These are phyloP conservation scores for Thermothelomyces thermophilus DNA, from an alignment of 2,329 filamentous ascomycete genomes.

Conservation along the genomic window DNA sequence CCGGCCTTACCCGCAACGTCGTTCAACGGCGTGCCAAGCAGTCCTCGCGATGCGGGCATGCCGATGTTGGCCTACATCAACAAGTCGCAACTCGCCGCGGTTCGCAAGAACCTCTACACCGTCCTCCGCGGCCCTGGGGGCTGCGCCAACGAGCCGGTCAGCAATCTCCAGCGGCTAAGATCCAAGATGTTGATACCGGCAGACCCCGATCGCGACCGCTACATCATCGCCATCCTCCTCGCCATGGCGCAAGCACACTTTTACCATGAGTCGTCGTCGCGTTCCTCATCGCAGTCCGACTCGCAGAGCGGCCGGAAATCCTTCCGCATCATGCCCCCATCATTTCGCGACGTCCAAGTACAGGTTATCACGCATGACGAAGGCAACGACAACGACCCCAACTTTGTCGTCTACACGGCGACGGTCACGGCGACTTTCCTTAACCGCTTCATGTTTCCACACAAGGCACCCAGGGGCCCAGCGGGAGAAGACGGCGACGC, in stretches of 20 bases:
- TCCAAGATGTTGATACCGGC: constrained; percentile 42
- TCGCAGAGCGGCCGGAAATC: constrained; percentile 11
- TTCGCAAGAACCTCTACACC: constrained; percentile 43
- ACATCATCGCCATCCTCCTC: constrained; percentile 46
- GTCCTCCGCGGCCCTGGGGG: constrained; percentile 36
- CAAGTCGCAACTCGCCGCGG: constrained; percentile 39
- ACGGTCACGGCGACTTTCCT: constrained; percentile 44
- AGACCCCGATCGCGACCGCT: constrained; percentile 45
- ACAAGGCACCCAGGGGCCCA: constrained; percentile 30
- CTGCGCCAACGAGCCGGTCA: constrained; percentile 41
- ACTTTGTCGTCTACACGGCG: constrained; percentile 49
- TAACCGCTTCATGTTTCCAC: constrained; percentile 43
- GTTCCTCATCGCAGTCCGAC: constrained; percentile 22
- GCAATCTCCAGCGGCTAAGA: constrained; percentile 41
- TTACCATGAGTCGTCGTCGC: constrained; percentile 31
- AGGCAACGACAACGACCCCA: constrained; percentile 30
- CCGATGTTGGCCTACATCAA: constrained; percentile 44
- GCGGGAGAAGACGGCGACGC: constrained; percentile 24
- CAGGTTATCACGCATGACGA: constrained; percentile 47
- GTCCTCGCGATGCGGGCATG: constrained; percentile 22
- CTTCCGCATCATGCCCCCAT: constrained; percentile 23
- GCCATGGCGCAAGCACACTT: constrained; percentile 52
- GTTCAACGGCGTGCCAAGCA: constrained; percentile 21
- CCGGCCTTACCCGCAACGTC: constrained; percentile 19
- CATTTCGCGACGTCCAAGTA: constrained; percentile 44